Evolutionary conservation across 805 yeast genomes (phyloP), one percentile per base, ranked within the genome.

Genomic region (Wickerhamomyces bisporus): DNA sequence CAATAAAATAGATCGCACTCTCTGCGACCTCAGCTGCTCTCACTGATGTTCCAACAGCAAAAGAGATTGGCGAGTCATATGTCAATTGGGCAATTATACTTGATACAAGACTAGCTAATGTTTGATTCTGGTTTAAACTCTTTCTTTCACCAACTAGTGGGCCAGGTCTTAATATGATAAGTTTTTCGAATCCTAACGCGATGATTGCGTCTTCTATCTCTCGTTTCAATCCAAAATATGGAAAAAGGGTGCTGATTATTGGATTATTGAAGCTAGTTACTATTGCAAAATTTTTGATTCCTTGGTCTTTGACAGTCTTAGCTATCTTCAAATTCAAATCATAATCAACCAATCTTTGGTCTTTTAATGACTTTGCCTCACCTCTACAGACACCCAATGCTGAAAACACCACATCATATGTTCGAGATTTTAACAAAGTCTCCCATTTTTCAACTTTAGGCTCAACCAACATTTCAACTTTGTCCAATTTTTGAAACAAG

Each of bases 101-200:
- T 2, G 49, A 39, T n/a, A 43, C 30, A 15, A 38, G 32, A 5
- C 40, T 39, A 8, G 43, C 14, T 4, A 37, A 17, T 3, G 46
- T 29, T 12, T 32, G 39, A 11, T 36, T 10, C 11, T 41, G 39
- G 1, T 32, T 36, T 4, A 44, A 19, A 4, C 11, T 12, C 4
- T 18, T 30, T 32, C 50, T 43, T 21, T 47, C 42, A 5, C 65
- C 66, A 16, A 52, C 38, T 14, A 86, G 64, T 1, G 70, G 60
- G 4, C 95, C 95, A 0, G 96, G 96, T 48, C 86, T 71, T 38
- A 87, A 59, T 41, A 88, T 79, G 31, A 86, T 70, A 2, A 87
- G 77, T 33, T 75, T 67, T 14, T 77, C 78, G 57, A 86, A 88
- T 24, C 65, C 66, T 39, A 86, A 62, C 0, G 64, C 76, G 29